Conservation (phyloP, 1,139 yeast genomes). For the Meyerozyma sp. region DNA sequence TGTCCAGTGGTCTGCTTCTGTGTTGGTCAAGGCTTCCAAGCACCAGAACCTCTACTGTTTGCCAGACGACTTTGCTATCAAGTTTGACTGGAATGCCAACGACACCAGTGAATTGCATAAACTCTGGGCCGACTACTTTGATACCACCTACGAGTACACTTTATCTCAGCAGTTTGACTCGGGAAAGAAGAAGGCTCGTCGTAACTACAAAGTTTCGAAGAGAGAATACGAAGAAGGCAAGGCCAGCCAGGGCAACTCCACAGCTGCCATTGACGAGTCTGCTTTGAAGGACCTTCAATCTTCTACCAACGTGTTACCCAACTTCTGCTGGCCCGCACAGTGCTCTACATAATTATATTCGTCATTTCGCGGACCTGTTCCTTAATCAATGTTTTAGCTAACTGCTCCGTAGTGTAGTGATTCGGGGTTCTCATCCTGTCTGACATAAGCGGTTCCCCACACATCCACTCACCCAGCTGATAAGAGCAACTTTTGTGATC, state of each 20-base stretch:
- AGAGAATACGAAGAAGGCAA: conserved; percentile 3
- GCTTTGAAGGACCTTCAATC: conserved; percentile 13
- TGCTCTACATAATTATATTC: not conserved
- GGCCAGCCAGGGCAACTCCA: not conserved
- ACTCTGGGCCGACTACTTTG: conserved; percentile 15
- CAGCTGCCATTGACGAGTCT: conserved; percentile 6
- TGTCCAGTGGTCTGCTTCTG: conserved; percentile 23
- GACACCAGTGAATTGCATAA: conserved; percentile 10
- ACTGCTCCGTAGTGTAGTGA: no score
- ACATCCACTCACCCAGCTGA: not conserved
- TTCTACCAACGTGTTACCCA: conserved; percentile 19
- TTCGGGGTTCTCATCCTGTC: no score
- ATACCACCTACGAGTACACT: conserved; percentile 13
- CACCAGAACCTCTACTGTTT: conserved; percentile 22
- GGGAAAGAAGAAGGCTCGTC: conserved; percentile 4
- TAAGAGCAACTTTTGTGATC: not conserved
- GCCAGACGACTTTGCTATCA: conserved; percentile 23
- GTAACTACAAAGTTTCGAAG: conserved; percentile 6
- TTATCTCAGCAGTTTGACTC: conserved; percentile 10
- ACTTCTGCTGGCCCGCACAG: conserved; percentile 22
- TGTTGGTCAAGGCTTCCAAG: conserved; percentile 17
- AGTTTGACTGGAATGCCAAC: conserved; percentile 15
- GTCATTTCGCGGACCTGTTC: not conserved
- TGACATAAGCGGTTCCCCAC: not conserved
- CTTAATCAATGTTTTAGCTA: not conserved